Conservation (phyloP, 306 rosid genomes). For the Citrullus colocynthis region DNA sequence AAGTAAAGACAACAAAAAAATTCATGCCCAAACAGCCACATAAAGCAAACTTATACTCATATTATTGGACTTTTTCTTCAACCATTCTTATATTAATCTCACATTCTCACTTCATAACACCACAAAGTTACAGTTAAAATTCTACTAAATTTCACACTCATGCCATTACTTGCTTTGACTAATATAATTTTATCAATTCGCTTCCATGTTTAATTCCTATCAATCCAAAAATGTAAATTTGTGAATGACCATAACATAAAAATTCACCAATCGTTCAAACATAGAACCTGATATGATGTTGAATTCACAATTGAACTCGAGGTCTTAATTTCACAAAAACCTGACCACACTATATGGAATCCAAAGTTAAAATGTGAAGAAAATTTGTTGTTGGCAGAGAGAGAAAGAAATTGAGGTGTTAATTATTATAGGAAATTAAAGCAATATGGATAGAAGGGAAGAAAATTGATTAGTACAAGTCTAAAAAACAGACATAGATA, state of each 20-base stretch:
- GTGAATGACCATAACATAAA: no score
- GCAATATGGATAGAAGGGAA: neutral
- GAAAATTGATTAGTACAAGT: conserved; percentile 4
- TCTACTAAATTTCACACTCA: no score
- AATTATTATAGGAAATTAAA: neutral
- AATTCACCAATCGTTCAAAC: no score
- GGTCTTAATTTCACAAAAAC: no score
- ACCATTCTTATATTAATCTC: neutral
- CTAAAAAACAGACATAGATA: conserved; percentile 10
- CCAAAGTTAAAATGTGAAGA: neutral
- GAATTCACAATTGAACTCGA: no score
- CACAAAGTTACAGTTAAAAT: neutral
- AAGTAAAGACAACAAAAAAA: neutral
- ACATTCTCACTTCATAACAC: neutral
- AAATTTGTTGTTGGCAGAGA: neutral
- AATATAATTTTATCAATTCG: no score
- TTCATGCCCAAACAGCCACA: neutral
- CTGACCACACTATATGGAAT: neutral
- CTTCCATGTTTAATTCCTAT: no score
- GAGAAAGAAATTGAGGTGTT: no score
- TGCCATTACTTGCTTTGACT: no score
- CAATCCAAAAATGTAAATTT: no score
- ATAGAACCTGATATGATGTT: no score
- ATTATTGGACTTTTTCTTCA: no score
- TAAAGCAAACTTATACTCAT: neutral